A percentile compares a stretch with the other conserved stretches of the same genome.
These are phyloP conservation scores for Neocucurbitaria cava DNA, from an alignment of 2,329 filamentous ascomycete genomes.

Conservation along the genomic window DNA sequence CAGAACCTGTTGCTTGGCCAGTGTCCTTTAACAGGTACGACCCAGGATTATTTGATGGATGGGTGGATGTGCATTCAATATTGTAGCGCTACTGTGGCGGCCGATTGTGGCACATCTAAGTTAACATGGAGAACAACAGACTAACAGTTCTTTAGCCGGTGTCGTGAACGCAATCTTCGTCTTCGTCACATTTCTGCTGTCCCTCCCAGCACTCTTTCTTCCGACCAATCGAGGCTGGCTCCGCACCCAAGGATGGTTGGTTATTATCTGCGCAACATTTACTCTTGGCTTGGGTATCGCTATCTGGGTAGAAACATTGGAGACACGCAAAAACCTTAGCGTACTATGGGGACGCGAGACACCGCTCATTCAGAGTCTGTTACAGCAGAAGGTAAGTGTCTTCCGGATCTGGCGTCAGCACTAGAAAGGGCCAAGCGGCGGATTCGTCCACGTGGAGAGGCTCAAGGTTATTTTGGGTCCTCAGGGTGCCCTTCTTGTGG, in stretches of 20 bases:
- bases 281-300: slow-evolving; percentile 67
- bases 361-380: slow-evolving; percentile 66
- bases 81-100: slow-evolving; percentile 33
- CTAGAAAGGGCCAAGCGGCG: slow-evolving; percentile 3
- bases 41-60: slow-evolving; percentile 5
- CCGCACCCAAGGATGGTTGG: slow-evolving; percentile 71
- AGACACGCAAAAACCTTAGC: slow-evolving; percentile 68
- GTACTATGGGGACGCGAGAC: slow-evolving; percentile 67
- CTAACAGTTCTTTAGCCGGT: slow-evolving; percentile 59
- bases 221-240: slow-evolving; percentile 72
- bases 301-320: slow-evolving; percentile 73
- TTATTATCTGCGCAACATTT: slow-evolving; percentile 71
- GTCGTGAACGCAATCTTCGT: slow-evolving; percentile 76
- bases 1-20: slow-evolving; percentile 59
- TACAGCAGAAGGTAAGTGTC: slow-evolving; percentile 71
- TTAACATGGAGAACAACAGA: slow-evolving; percentile 11
- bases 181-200: slow-evolving; percentile 72
- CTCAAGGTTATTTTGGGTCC: slow-evolving; percentile 4
- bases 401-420: slow-evolving; percentile 3
- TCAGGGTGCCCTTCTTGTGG: not conserved
- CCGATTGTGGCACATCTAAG: slow-evolving; percentile 18
- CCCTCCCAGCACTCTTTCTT: slow-evolving; percentile 74
- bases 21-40: slow-evolving; percentile 62
- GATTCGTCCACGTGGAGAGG: slow-evolving; percentile 11
- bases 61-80: slow-evolving; percentile 12